Evolutionary conservation across 176 grass and related monocot species (phyloP).

Genomic region (Bothriochloa decipiens): DNA sequence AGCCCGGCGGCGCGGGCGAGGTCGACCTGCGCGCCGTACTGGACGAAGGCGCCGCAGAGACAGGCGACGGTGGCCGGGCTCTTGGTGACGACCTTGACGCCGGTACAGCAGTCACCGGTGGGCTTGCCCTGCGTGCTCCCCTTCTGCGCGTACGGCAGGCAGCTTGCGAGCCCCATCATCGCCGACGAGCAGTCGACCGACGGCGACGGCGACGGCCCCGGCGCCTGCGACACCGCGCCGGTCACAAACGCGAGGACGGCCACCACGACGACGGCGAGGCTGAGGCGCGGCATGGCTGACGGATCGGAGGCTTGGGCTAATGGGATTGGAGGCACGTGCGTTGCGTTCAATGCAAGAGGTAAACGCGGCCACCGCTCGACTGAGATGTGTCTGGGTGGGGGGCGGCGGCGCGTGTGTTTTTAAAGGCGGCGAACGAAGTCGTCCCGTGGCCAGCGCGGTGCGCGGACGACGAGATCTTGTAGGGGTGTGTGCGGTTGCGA

Average conservation of each 20-base stretch:
- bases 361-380: no score
- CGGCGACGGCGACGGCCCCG: conserved; percentile 28
- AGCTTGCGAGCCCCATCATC: not conserved
- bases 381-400: not conserved
- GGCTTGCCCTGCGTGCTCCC: conserved; percentile 36
- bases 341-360: not conserved
- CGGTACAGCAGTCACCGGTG: conserved; percentile 45
- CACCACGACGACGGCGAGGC: not conserved
- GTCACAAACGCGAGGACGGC: conserved; percentile 38
- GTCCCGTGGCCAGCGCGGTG: not conserved
- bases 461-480: not conserved
- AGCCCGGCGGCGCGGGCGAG: conserved; percentile 57
- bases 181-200: conserved; percentile 43
- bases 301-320: not conserved
- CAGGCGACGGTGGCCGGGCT: conserved; percentile 51
- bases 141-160: conserved; percentile 45
- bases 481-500: not conserved
- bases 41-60: conserved; percentile 47
- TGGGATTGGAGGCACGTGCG: not conserved
- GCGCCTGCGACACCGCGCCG: conserved; percentile 40
- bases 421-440: not conserved
- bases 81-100: conserved; percentile 45
- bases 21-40: conserved; percentile 45
- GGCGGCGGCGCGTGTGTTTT: not conserved
- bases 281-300: conserved; percentile 8